phyloP scores from a whole-genome alignment of 352 stramenopile species.

The Pythium brassicae region DNA sequence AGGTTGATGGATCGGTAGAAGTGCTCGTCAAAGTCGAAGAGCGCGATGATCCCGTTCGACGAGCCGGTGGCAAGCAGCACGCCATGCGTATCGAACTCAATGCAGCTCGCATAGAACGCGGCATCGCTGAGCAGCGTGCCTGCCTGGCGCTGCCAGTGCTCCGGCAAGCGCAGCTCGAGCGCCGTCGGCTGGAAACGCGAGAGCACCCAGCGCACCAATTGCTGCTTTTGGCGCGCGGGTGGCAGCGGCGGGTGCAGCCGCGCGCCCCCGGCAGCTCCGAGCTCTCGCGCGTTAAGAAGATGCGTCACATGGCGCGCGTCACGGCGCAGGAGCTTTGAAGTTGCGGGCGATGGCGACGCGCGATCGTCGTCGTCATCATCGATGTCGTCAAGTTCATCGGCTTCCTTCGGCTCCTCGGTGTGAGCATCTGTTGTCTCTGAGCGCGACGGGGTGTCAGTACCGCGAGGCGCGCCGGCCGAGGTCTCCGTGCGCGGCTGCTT shows the following conservation, averaged over 20 bases:
- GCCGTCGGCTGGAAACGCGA: slow-evolving; percentile 40
- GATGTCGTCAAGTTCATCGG: neutral
- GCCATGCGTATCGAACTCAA: slow-evolving; percentile 67
- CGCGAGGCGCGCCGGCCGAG: slow-evolving; percentile 8
- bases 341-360: neutral
- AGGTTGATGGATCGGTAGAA: slow-evolving; percentile 60
- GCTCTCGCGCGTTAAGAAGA: slow-evolving; percentile 37
- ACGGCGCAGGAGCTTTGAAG: slow-evolving; percentile 8
- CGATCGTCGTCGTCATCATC: neutral
- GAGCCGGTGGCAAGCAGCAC: slow-evolving; percentile 58
- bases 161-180: slow-evolving; percentile 34
- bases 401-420: neutral
- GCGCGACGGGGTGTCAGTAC: neutral
- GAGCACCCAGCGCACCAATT: slow-evolving; percentile 51
- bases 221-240: slow-evolving; percentile 32
- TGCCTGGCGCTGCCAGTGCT: slow-evolving; percentile 39
- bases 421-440: neutral
- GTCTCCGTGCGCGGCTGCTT: slow-evolving; percentile 24
- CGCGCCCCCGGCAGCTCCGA: slow-evolving; percentile 18
- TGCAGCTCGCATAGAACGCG: slow-evolving; percentile 53
- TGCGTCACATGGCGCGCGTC: slow-evolving; percentile 24
- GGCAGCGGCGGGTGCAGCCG: slow-evolving; percentile 18
- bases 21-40: slow-evolving; percentile 81
- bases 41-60: slow-evolving; percentile 61
- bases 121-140: slow-evolving; percentile 15